These are phyloP conservation scores for Asterionellopsis glacialis DNA, from an alignment of 108 stramenopile species.

Conservation along the genomic window DNA sequence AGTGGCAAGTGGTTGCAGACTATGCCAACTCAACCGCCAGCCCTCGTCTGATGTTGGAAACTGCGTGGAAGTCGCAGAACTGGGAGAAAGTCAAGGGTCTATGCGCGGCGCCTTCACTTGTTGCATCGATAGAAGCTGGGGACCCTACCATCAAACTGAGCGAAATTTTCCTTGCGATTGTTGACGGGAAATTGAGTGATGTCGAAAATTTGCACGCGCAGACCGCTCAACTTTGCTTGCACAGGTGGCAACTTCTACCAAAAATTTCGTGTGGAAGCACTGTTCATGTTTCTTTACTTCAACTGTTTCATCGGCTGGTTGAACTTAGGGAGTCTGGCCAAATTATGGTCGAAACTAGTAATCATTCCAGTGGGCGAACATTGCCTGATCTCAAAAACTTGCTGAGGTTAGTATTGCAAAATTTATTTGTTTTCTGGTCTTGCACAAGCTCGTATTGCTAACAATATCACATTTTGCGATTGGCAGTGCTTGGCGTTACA, in stretches of 20 bases:
- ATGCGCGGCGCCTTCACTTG: conserved; percentile 39
- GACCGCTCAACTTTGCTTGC: conserved; percentile 70
- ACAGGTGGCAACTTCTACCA: conserved; percentile 73
- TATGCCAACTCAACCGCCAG: conserved; percentile 59
- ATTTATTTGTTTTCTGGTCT: not conserved
- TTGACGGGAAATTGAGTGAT: conserved; percentile 79
- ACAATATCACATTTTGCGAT: not conserved
- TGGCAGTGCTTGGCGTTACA: conserved; percentile 82
- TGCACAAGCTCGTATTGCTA: not conserved
- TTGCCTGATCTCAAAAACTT: conserved; percentile 87
- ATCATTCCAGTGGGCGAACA: conserved; percentile 64
- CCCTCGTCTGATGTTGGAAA: conserved; percentile 73
- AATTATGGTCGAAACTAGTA: conserved; percentile 86
- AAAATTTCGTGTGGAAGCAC: conserved; percentile 54
- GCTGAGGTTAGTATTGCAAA: conserved; percentile 42
- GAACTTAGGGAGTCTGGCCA: conserved; percentile 94
- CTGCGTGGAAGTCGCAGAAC: conserved; percentile 83
- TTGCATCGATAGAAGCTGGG: conserved; percentile 58
- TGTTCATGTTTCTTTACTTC: conserved; percentile 71
- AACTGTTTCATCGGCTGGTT: conserved; percentile 86
- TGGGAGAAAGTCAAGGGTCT: conserved; percentile 75
- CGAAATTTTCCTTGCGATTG: conserved; percentile 74
- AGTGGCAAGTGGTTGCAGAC: conserved; percentile 79
- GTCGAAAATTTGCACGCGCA: conserved; percentile 88
- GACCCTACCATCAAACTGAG: conserved; percentile 66